These are phyloP conservation scores for Phytophthora ohioensis DNA, from an alignment of 352 stramenopile genomes.

Conservation along the genomic window DNA sequence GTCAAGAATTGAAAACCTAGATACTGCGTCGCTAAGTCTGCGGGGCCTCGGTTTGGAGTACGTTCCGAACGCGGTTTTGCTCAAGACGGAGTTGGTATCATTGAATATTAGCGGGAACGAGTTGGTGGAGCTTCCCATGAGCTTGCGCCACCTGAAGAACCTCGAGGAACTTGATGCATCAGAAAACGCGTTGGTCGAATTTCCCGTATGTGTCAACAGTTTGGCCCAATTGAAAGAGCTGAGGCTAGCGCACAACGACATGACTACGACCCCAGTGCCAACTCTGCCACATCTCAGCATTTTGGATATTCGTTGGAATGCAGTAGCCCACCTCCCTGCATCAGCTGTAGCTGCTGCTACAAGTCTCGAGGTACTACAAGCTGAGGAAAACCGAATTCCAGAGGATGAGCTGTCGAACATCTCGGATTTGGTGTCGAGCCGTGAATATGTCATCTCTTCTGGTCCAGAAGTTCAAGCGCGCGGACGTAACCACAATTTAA, in stretches of 20 bases:
- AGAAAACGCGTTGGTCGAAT: constrained; percentile 58
- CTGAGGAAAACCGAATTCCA: constrained; percentile 42
- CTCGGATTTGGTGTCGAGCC: constrained; percentile 23
- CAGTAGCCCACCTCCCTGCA: constrained; percentile 28
- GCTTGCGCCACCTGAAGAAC: constrained; percentile 44
- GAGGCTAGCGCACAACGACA: constrained; percentile 69
- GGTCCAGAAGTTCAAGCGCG: neutral
- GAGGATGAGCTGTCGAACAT: constrained; percentile 25
- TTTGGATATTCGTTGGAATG: constrained; percentile 59
- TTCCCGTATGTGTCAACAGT: constrained; percentile 43
- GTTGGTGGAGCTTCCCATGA: constrained; percentile 51
- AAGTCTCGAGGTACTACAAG: constrained; percentile 22
- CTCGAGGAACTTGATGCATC: constrained; percentile 62
- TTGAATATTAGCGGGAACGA: constrained; percentile 66
- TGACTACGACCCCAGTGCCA: constrained; percentile 37
- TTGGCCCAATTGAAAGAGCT: constrained; percentile 50
- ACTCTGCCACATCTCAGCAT: constrained; percentile 40
- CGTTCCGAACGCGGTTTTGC: constrained; percentile 50
- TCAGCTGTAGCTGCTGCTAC: constrained; percentile 9
- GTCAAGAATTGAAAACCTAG: neutral
- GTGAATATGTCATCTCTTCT: neutral
- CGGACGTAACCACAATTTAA: neutral
- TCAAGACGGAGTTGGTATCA: constrained; percentile 40
- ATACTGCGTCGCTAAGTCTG: constrained; percentile 25
- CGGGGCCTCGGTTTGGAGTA: constrained; percentile 37